Percentiles rank a stretch among this genome's conserved stretches.
phyloP scores from a whole-genome alignment of 2,329 filamentous ascomycete genomes.

The Colletotrichum falcatum region DNA sequence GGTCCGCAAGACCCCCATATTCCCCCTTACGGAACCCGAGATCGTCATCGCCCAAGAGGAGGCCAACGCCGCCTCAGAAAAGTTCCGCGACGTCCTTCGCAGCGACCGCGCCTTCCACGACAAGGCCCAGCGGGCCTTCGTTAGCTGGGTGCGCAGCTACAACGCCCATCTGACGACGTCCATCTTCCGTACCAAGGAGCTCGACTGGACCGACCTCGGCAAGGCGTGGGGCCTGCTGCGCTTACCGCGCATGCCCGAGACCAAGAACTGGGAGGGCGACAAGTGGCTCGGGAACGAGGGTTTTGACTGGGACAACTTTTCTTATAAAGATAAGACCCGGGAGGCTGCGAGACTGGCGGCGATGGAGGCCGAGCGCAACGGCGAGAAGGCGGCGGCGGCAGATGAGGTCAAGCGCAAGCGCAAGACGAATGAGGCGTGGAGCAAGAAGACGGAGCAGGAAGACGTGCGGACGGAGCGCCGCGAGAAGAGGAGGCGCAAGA shows the following conservation, averaged over 20 bases:
- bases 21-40: slow-evolving; percentile 67
- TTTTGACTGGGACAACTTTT: slow-evolving; percentile 75
- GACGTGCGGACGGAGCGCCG: slow-evolving; percentile 70
- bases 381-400: slow-evolving; percentile 47
- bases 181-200: slow-evolving; percentile 85
- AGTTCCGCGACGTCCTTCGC: slow-evolving; percentile 70
- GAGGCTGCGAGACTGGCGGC: slow-evolving; percentile 74
- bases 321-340: slow-evolving; percentile 78
- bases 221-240: slow-evolving; percentile 87
- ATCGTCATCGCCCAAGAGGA: slow-evolving; percentile 71
- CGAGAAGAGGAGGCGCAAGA: slow-evolving; percentile 73
- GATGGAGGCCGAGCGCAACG: slow-evolving; percentile 62
- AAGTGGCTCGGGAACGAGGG: slow-evolving; percentile 67
- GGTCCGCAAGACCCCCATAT: slow-evolving; percentile 87
- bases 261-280: slow-evolving; percentile 79
- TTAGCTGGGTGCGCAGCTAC: slow-evolving; percentile 93
- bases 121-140: slow-evolving; percentile 90
- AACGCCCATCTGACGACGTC: slow-evolving; percentile 90
- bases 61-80: slow-evolving; percentile 66
- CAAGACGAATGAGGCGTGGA: slow-evolving; percentile 78
- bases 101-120: slow-evolving; percentile 75
- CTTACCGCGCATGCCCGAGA: slow-evolving; percentile 94
- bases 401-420: slow-evolving; percentile 65
- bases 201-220: slow-evolving; percentile 87
- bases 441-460: slow-evolving; percentile 75